These are phyloP conservation scores for Termitomyces sp. DNA, from an alignment of 768 basidiomycete species.

Conservation along the genomic window DNA sequence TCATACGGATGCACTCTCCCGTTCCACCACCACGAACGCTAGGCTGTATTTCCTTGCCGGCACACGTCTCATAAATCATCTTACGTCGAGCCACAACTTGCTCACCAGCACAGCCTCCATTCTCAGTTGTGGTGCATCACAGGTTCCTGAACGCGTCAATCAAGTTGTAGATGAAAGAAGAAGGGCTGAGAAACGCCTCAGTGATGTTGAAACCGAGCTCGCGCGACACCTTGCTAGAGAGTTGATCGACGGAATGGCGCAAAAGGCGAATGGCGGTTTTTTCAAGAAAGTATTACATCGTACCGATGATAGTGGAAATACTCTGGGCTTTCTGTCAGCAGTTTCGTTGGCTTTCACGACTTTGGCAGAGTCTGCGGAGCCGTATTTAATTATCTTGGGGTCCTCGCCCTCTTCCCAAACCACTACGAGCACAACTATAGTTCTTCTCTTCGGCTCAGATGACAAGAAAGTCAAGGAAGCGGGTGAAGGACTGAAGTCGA, in stretches of 20 bases:
- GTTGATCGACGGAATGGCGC: slow-evolving; percentile 33
- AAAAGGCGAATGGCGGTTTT: slow-evolving; percentile 19
- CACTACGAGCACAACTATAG: slow-evolving; percentile 40
- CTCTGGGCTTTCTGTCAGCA: slow-evolving; percentile 57
- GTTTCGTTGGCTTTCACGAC: slow-evolving; percentile 47
- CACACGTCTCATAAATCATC: slow-evolving; percentile 63
- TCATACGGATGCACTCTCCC: slow-evolving; percentile 61
- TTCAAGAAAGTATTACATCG: slow-evolving; percentile 54
- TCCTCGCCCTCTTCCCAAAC: slow-evolving; percentile 42
- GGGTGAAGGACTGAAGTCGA: slow-evolving; percentile 55
- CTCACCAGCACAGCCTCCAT: slow-evolving; percentile 54
- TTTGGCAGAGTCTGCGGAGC: slow-evolving; percentile 16
- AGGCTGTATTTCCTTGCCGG: slow-evolving; percentile 85
- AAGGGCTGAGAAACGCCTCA: slow-evolving; percentile 61
- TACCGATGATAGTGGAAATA: slow-evolving; percentile 55
- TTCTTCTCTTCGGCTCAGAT: slow-evolving; percentile 59
- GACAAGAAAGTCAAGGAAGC: slow-evolving; percentile 54
- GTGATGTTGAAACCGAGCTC: slow-evolving; percentile 67
- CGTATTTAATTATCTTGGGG: slow-evolving; percentile 38
- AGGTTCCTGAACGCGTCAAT: slow-evolving; percentile 64
- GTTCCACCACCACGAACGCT: slow-evolving; percentile 57
- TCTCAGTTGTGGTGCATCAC: slow-evolving; percentile 64
- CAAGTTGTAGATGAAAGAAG: slow-evolving; percentile 67
- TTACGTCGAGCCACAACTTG: slow-evolving; percentile 52
- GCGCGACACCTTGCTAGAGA: slow-evolving; percentile 44